phyloP scores from a whole-genome alignment of 495 filamentous ascomycete species.

The Penicillium salamii region DNA sequence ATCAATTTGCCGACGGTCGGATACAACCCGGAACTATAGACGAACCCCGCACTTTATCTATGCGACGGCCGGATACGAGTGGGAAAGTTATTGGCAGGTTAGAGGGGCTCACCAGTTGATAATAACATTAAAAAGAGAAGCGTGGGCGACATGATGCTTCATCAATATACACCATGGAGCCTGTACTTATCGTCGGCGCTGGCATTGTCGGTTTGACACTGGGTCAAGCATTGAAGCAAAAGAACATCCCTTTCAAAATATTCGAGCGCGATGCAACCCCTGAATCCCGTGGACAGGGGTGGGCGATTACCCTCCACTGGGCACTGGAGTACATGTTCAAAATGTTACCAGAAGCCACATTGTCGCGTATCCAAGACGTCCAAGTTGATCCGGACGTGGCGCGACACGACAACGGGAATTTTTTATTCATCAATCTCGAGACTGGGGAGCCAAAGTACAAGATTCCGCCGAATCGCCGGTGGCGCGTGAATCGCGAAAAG shows the following conservation, averaged over 20 bases:
- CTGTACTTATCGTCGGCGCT: slow-evolving; percentile 54
- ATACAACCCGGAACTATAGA: background rate
- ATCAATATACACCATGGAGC: slow-evolving; percentile 14
- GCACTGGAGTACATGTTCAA: slow-evolving; percentile 46
- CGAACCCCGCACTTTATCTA: slow-evolving; percentile 28
- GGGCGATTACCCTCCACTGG: slow-evolving; percentile 61
- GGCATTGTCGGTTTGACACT: slow-evolving; percentile 56
- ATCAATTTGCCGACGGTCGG: slow-evolving; percentile 15
- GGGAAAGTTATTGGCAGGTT: background rate
- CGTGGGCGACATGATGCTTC: background rate
- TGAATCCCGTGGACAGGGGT: slow-evolving; percentile 46
- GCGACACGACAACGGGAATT: slow-evolving; percentile 26
- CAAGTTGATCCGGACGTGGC: slow-evolving; percentile 46
- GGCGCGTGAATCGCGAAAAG: slow-evolving; percentile 29
- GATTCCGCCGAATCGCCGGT: slow-evolving; percentile 25
- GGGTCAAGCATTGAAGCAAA: slow-evolving; percentile 50
- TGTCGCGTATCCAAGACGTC: slow-evolving; percentile 42
- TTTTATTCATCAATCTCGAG: slow-evolving; percentile 29
- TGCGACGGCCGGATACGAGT: slow-evolving; percentile 24
- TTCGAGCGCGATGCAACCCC: slow-evolving; percentile 52
- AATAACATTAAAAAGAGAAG: too few species aligned
- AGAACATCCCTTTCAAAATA: slow-evolving; percentile 44
- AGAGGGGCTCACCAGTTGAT: too few species aligned
- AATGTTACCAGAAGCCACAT: slow-evolving; percentile 46
- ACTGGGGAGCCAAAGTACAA: slow-evolving; percentile 25